Evolutionary conservation across 164 flowering plant species (phyloP).

Genomic region (Tetracentron sinense): DNA sequence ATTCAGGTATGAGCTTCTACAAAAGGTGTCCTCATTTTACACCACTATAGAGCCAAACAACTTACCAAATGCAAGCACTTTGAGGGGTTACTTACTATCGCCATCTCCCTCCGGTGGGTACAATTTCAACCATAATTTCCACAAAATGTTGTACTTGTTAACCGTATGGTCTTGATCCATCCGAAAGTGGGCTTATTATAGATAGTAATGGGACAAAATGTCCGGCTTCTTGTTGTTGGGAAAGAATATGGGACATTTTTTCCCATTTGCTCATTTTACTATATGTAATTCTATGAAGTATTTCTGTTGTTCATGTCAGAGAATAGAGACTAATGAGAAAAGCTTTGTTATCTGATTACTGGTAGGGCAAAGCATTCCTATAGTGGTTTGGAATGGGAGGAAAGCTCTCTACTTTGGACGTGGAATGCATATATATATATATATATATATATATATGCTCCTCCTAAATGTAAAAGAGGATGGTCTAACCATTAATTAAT

Average conservation of each 20-base stretch:
- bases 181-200: not conserved
- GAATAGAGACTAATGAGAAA: not conserved
- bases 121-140: no score
- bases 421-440: constrained; percentile 24
- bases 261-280: not conserved
- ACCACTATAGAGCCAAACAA: no score
- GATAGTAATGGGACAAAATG: not conserved
- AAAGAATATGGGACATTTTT: no score
- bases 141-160: no score
- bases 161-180: not conserved
- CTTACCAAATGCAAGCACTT: no score
- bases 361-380: not conserved
- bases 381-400: constrained; percentile 12
- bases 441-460: no score
- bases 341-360: not conserved
- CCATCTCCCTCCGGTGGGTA: no score
- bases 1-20: not conserved
- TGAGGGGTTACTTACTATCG: no score
- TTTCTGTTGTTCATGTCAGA: not conserved
- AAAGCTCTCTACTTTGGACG: constrained; percentile 25
- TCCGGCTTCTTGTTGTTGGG: no score
- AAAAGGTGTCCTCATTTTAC: not conserved
- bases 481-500: no score
- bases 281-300: not conserved
- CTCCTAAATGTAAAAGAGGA: not conserved